Base-by-base conservation (phyloP, 2,329 filamentous ascomycete genomes). In the Mollisiaceae sp. region DNA sequence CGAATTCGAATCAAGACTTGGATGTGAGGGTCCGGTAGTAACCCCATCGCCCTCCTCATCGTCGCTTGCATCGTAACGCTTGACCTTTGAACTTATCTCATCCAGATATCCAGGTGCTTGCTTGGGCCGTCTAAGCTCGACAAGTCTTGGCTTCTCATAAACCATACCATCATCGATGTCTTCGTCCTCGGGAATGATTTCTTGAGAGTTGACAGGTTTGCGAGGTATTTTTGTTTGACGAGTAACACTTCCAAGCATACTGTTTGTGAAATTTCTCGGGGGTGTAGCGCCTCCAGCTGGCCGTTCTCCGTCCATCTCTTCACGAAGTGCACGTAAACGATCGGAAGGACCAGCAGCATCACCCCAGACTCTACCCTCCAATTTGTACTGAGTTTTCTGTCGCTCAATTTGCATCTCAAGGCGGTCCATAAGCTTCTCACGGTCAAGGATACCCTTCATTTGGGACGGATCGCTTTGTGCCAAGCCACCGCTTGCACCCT, bases 311-410 rank as follows among this genome's bases (percentile, higher is more conserved):
- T 98, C 95, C 95, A 99, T 99, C 79, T 94, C 90, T 79, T 98
- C 94, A 65, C 95, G 90, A 59, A 98, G 83, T 70, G 96, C 94
- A 70, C 95, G 90, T 65, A 99, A 83, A 73, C 94, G 90, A 79
- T 99, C 95, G 54, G 93, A 97, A 14, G 95, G 94, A 41, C 92
- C 92, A 69, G 91, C 85, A 60, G 86, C 82, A 68, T 96, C 91
- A 68, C 90, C 90, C 91, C 94, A 97, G 9, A 93, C 89, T 77
- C 92, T 92, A 71, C 95, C 95, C 79, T 98, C 95, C 38, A 99
- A 87, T 79, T 97, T 97, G 79, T 93, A 97, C 76, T 98, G 94
- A 0, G 95, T 98, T 85, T 98, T 98, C 70, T 97, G 94, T 69
- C 95, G 86, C 81, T 98, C 94, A 50, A 99, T 87, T 79, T 98